A percentile compares a stretch with the other conserved stretches of the same genome.
Conservation (phyloP, 495 filamentous ascomycete species). For the Xylaria bambusicola region DNA sequence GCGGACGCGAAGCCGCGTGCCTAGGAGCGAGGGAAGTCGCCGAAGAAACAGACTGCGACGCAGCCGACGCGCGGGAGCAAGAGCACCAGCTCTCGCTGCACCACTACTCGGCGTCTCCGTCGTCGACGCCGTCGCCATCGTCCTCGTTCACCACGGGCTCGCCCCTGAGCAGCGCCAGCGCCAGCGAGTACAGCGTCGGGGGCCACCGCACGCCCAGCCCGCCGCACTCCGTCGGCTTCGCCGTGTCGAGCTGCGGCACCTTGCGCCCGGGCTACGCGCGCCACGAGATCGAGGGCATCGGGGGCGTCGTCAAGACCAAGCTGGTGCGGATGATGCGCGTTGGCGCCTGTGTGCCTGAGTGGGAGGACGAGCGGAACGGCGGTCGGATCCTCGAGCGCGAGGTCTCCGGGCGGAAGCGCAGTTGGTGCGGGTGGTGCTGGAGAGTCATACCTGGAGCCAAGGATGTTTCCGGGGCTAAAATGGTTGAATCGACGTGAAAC, state of each 20-base stretch:
- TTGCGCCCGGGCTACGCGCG: conserved; percentile 68
- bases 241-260: neutral
- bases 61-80: conserved; percentile 55
- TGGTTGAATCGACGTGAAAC: neutral
- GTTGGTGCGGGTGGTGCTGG: conserved; percentile 70
- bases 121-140: conserved; percentile 27
- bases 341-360: conserved; percentile 79
- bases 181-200: conserved; percentile 20
- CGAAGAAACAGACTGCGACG: conserved; percentile 78
- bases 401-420: conserved; percentile 54
- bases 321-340: conserved; percentile 72
- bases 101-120: conserved; percentile 24
- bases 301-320: conserved; percentile 81
- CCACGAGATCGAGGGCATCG: conserved; percentile 86
- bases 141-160: conserved; percentile 30
- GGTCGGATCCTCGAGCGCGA: conserved; percentile 58
- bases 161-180: conserved; percentile 23
- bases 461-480: conserved; percentile 23
- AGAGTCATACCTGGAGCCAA: conserved; percentile 54
- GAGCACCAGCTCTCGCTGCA: conserved; percentile 1
- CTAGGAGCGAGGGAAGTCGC: conserved; percentile 72
- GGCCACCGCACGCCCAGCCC: conserved; percentile 42
- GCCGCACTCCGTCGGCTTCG: conserved; percentile 17
- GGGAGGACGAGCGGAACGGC: conserved; percentile 72
- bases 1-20: conserved; percentile 70